These are phyloP conservation scores for Blastobotrys capitulatus DNA, from an alignment of 1,139 yeast genomes.

Conservation along the genomic window DNA sequence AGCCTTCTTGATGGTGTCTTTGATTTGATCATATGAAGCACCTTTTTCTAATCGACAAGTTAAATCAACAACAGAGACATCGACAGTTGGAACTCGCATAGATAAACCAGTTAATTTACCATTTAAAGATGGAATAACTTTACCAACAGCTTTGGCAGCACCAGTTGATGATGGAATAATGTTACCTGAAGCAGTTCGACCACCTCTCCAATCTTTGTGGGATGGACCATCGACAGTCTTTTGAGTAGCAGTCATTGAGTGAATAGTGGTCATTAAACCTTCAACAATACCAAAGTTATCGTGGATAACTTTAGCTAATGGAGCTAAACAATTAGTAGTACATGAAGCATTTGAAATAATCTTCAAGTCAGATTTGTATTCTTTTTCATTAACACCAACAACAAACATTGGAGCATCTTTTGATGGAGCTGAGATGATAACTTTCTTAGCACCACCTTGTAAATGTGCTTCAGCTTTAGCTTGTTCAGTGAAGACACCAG, in stretches of 20 bases:
- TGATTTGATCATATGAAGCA: slow-evolving; percentile 70
- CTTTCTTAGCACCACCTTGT: slow-evolving; percentile 87
- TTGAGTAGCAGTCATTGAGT: slow-evolving; percentile 87
- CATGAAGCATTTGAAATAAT: slow-evolving; percentile 84
- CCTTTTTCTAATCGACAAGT: slow-evolving; percentile 64
- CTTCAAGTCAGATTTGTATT: slow-evolving; percentile 63
- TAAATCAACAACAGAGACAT: slow-evolving; percentile 75
- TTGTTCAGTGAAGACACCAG: slow-evolving; percentile 78
- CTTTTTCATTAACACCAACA: slow-evolving; percentile 72
- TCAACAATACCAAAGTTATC: slow-evolving; percentile 77
- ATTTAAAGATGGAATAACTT: slow-evolving; percentile 81
- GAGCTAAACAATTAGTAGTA: slow-evolving; percentile 89
- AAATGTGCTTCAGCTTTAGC: slow-evolving; percentile 79
- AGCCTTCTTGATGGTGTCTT: slow-evolving; percentile 58
- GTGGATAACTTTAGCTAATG: slow-evolving; percentile 77
- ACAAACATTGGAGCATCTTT: slow-evolving; percentile 88
- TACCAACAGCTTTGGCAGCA: slow-evolving; percentile 92
- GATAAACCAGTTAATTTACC: slow-evolving; percentile 90
- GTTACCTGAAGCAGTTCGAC: slow-evolving; percentile 88
- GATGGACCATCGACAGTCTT: slow-evolving; percentile 91
- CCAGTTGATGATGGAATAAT: slow-evolving; percentile 87
- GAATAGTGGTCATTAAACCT: slow-evolving; percentile 89
- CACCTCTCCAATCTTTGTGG: slow-evolving; percentile 94
- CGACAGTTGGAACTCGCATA: slow-evolving; percentile 82
- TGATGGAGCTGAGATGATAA: slow-evolving; percentile 83